Evolutionary conservation across 441 rosid species (phyloP), one percentile per base, ranked within the genome.

Genomic region (Gossypium gossypioides): DNA sequence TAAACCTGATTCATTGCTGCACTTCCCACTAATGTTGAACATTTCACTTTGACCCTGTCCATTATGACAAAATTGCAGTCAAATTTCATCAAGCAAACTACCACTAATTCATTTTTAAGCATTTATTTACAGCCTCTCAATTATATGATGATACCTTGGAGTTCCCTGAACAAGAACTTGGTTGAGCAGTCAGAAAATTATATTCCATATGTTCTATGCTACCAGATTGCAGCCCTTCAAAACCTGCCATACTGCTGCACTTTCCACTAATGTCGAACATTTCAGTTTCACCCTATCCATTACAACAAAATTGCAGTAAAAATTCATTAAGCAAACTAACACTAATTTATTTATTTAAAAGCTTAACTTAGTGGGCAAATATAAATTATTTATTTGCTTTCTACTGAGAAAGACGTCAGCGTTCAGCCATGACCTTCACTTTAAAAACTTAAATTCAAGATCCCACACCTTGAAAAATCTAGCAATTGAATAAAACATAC

Each of bases 261-360:
- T 81, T 82, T 57, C 78, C 81, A n/a, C 69, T 77, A 52, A 63
- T 22, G 54, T 59, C 60, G 62, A 77, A 77, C 58, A 72, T 52
- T 57, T 81, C 84, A 34, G 64, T 77, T 68, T 67, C 87, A 46
- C 77, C 88, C 91, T 83, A 82, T 73, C 68, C 76, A 68, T 69
- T 29, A 57, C 46, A 66, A 27, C 24, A 8, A 65, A 66, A 73
- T 16, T 44, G 21, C 24, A 73, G 5, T 8, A 1, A 32, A 60
- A 51, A 32, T 19, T 15, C n/a, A 13, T 48, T 50, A 61, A 12
- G 15, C 50, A 25, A 25, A 9, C 34, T 29, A 48, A 65, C 40
- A 56, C 37, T 13, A 76, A 9, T 50, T 51, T 15, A 8, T 68
- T 51, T 25, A 64, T 22, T 32, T 34, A 64, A 64, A 61, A 72